Base-by-base conservation (phyloP, 225 moss, liverwort and hornwort genomes). In the Rhytidiadelphus loreus region DNA sequence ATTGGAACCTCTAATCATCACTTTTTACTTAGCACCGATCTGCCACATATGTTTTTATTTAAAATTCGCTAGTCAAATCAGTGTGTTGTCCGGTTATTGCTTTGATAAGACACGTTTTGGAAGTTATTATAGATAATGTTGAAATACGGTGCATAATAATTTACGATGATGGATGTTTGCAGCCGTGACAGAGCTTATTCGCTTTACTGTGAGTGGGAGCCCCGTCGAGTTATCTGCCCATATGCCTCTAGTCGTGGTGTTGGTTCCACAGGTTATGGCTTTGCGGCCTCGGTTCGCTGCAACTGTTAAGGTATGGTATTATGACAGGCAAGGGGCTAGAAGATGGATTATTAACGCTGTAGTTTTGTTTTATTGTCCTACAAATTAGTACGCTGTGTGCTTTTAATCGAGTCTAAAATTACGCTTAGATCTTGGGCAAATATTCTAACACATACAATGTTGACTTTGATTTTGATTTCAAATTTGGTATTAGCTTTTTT, bases 231-330 rank as follows among this genome's bases (percentile, higher is more conserved):
- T 97, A 91, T 95, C 96, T 86, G 93, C 93, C 46, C 93, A 99
- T 84, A 95, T 99, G 96, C 93, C 96, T 68, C 93, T 99, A 85
- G 97, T 99, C 71, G 96, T 97, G 92, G 96, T 97, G 58, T 90
- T 99, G 90, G 98, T 99, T 83, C 98, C 96, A 85, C 94, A 93
- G 80, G 96, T 99, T 80, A 99, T 99, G 98, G 94, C 95, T 83
- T 93, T 99, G 89, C 94, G 90, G 55, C 93, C 96, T 73, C 95
- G 97, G 70, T 97, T 99, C 91, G 88, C 95, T 90, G 97, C 91
- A 92, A 94, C 98, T 84, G 91, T 99, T 44, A 99, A 96, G 94
- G 98, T 97, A 88, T 81, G 92, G 32, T 56, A 58, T 87, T 68
- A 16, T 75, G 75, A 61, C 64, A 58, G 43, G 23, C 82, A 65